Conservation (phyloP, 2,329 filamentous ascomycete genomes). For the Pseudocercospora eumusae region DNA sequence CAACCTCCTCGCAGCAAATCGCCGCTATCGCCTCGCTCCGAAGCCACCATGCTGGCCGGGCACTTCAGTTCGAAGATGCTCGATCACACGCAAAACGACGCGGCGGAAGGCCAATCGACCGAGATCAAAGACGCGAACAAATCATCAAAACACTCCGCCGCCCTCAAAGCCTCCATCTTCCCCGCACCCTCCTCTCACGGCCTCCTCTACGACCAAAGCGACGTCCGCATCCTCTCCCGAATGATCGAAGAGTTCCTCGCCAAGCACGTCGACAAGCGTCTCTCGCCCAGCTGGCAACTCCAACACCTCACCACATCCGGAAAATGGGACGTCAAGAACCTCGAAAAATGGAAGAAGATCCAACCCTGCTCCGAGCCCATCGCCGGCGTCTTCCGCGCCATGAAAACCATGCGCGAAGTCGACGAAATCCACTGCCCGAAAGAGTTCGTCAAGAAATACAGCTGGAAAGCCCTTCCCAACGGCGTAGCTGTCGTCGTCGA, state of each 20-base stretch:
- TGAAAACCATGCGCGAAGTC: constrained; percentile 90
- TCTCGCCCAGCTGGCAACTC: constrained; percentile 87
- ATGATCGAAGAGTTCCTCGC: constrained; percentile 81
- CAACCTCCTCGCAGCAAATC: background rate
- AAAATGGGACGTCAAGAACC: constrained; percentile 98
- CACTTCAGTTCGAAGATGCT: background rate
- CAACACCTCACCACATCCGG: constrained; percentile 84
- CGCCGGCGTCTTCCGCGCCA: constrained; percentile 75
- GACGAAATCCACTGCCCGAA: constrained; percentile 79
- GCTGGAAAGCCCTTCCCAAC: constrained; percentile 55
- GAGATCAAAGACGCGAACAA: constrained; percentile 27
- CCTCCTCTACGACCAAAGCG: constrained; percentile 75
- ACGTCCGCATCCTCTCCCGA: constrained; percentile 74
- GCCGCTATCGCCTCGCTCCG: background rate
- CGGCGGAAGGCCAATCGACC: background rate
- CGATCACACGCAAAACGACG: background rate
- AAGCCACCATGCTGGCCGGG: background rate
- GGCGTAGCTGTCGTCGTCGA: constrained; percentile 65
- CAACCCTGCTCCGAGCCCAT: constrained; percentile 56
- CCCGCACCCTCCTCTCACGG: constrained; percentile 79
- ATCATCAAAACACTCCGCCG: constrained; percentile 35
- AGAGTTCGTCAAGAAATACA: constrained; percentile 69
- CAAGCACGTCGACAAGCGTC: constrained; percentile 70
- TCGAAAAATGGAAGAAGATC: constrained; percentile 79
- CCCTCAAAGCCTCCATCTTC: constrained; percentile 69